Evolutionary conservation across 306 rosid genomes (phyloP), one percentile per base, ranked within the genome.

Genomic region (Medicago ruthenica): DNA sequence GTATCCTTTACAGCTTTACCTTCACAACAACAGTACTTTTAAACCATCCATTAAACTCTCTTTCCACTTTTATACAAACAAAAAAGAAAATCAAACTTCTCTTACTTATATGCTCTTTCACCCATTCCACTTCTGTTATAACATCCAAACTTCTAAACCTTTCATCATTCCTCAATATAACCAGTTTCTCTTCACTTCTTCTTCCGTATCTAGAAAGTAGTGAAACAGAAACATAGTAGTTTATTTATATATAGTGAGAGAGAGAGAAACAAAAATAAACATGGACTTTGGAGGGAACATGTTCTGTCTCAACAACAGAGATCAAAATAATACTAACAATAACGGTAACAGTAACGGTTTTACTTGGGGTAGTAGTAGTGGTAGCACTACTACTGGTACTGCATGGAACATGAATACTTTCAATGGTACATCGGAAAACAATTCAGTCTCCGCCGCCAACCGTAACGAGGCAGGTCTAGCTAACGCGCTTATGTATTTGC

Each of bases 271-370:
- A 13, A 44, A 0, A 81, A 16, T 8, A 42, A 0, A 21, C 4
- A 88, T 92, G 95, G 93, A 92, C 42, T 87, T 86, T 50, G 86
- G 85, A 18, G 93, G 90, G 71, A 88, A 84, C 85, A 67, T 86
- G 84, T 83, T 89, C 63, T 89, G 89, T 71, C 82, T 78, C 8
- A 65, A 67, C 77, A 73, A 75, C 73, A 74, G 87, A 80, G 89
- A 85, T 73, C 92, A 84, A 41, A 85, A 63, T 75, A 77, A 57
- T 57, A 61, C 22, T 7, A 65, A 65, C 71, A 16, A 5, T 82
- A 82, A 76, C 53, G 53, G 18, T 21, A 76, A 39, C 55, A 24
- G 45, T 20, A 77, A 40, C 62, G 18, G 60, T 78, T 80, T 85
- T 4, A 67, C 78, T 37, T 90, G 96, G 95, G 82, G 76, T 72